Evolutionary conservation across 2,329 filamentous ascomycete species (phyloP), one percentile per base, ranked within the genome.

Genomic region (Trichoderma atroviride): DNA sequence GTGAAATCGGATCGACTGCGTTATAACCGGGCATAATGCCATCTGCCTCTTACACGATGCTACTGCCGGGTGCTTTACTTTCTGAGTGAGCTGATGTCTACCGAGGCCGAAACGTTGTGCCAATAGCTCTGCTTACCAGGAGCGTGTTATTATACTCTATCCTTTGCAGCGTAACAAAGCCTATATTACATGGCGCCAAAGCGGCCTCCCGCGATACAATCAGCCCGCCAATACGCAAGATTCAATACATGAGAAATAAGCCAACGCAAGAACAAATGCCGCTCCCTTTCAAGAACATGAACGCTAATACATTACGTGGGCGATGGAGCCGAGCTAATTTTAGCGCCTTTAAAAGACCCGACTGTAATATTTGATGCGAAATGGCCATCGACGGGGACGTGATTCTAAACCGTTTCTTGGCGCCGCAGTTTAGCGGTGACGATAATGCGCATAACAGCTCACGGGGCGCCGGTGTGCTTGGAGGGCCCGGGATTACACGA

Each of bases 391-490:
- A 43, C 33, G 11, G 13, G 29, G 35, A 24, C 43, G 19, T 37
- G 43, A 27, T 66, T 55, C 63, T 50, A 57, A 50, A 57, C 33
- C 33, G 33, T 4, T 47, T 66, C 63, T 66, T 66, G 63, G 63
- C 63, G 27, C 53, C 53, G 63, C 53, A 66, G 19, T 50, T 58
- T 57, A 66, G 63, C 63, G 63, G 63, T 66, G 63, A 66, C 63
- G 24, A 31, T 52, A 56, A 56, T 64, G 47, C 33, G 33, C 47
- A 40, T 55, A 55, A 56, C 4, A 11, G n/a, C 40, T 24, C 56
- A 47, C 63, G 63, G 63, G 31, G 27, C 13, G 37, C 43, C 60
- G 61, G 61, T 56, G 24, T 65, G 52, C n/a, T 65, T 52, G n/a
- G 56, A 22, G 5, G 16, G 52, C 13, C 62, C 50, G 62, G 52